A percentile compares a stretch with the other conserved stretches of the same genome.
Evolutionary conservation across 1,284 basidiomycete species (phyloP).

Genomic region (Cryptococcus depauperatus): DNA sequence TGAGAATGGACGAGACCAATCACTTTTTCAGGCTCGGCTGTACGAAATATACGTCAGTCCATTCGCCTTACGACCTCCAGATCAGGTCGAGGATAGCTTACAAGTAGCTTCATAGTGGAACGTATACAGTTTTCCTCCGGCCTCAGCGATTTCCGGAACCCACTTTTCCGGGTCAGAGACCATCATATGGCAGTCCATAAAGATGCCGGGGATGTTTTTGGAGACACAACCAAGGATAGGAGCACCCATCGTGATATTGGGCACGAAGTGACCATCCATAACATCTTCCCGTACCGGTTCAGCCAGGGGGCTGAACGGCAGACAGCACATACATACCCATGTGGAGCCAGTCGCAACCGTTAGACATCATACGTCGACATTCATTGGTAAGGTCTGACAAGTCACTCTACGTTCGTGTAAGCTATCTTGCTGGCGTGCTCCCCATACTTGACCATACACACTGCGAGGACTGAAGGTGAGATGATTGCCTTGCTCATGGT

Average conservation of each 20-base stretch:
- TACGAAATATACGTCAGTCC: not conserved
- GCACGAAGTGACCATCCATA: constrained; percentile 98
- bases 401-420: constrained; percentile 54
- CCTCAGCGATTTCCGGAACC: constrained; percentile 91
- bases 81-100: constrained; percentile 45
- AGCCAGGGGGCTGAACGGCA: not conserved
- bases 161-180: constrained; percentile 93
- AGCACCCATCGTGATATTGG: constrained; percentile 94
- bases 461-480: constrained; percentile 77
- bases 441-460: constrained; percentile 15
- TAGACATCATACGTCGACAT: constrained; percentile 85
- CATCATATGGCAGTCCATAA: constrained; percentile 99
- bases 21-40: constrained; percentile 57
- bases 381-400: constrained; percentile 84
- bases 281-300: constrained; percentile 56
- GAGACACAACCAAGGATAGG: constrained; percentile 82
- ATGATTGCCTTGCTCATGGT: constrained; percentile 77
- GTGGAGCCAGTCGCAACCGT: constrained; percentile 90
- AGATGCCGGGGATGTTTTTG: constrained; percentile 85
- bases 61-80: not conserved
- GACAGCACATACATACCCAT: constrained; percentile 60
- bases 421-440: not conserved
- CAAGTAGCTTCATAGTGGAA: constrained; percentile 96
- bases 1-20: constrained; percentile 62
- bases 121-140: constrained; percentile 89